phyloP scores from a whole-genome alignment of 768 basidiomycete genomes.

The Astraeus odoratus region DNA sequence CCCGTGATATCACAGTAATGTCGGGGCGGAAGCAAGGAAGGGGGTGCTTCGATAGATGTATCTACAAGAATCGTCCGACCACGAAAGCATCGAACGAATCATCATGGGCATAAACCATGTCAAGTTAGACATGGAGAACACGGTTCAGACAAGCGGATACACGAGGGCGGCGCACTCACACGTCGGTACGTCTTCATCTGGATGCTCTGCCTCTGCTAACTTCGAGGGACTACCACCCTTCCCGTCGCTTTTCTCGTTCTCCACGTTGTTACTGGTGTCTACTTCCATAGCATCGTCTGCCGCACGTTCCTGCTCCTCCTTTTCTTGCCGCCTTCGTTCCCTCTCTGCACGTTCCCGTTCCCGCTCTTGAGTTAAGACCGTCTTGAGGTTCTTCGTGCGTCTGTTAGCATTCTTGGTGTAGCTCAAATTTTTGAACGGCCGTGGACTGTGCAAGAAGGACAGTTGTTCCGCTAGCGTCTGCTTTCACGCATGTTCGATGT shows the following conservation, averaged over 20 bases:
- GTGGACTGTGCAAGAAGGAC: slow-evolving; percentile 61
- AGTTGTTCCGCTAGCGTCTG: slow-evolving; percentile 71
- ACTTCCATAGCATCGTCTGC: slow-evolving; percentile 45
- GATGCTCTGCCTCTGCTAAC: slow-evolving; percentile 9
- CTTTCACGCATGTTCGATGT: not conserved
- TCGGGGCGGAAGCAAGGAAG: slow-evolving; percentile 67
- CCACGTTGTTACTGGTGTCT: slow-evolving; percentile 24
- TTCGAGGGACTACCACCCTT: slow-evolving; percentile 8
- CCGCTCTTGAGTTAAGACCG: slow-evolving; percentile 69
- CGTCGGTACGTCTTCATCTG: slow-evolving; percentile 61
- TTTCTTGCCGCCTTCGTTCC: slow-evolving; percentile 48
- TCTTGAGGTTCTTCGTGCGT: slow-evolving; percentile 74
- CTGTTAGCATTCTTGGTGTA: slow-evolving; percentile 67
- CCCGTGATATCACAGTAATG: slow-evolving; percentile 87
- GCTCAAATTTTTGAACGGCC: slow-evolving; percentile 72
- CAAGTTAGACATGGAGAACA: no score
- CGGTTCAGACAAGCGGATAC: no score
- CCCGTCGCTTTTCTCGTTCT: slow-evolving; percentile 10
- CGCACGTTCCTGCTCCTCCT: slow-evolving; percentile 30
- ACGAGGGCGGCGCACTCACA: slow-evolving; percentile 43
- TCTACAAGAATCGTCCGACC: slow-evolving; percentile 47
- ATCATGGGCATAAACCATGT: no score
- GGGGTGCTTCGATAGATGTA: slow-evolving; percentile 77
- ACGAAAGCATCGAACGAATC: no score
- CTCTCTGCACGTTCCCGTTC: slow-evolving; percentile 68